Evolutionary conservation across 2,329 filamentous ascomycete species (phyloP).

Genomic region (Apiospora pterosperma): DNA sequence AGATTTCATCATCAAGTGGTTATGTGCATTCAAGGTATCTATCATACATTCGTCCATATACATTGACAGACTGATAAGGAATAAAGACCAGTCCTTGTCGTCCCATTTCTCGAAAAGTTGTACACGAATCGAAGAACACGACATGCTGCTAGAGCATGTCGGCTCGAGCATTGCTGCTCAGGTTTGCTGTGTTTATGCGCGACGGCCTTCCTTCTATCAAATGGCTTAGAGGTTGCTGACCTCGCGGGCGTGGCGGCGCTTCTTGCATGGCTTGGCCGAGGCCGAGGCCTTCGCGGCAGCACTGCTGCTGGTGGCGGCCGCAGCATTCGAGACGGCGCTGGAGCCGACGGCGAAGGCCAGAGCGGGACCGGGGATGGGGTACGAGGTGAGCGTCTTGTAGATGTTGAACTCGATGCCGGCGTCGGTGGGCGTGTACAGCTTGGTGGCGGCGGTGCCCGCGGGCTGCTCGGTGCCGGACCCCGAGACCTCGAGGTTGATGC

Average conservation of each 20-base stretch:
- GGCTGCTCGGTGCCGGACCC: constrained; percentile 45
- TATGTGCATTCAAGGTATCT: not conserved
- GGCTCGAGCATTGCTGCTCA: not conserved
- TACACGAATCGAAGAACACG: not conserved
- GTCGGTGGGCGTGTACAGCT: constrained; percentile 18
- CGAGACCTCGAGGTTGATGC: constrained; percentile 54
- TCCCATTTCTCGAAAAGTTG: not conserved
- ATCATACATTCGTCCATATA: not conserved
- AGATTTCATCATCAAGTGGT: not conserved
- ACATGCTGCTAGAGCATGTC: not conserved
- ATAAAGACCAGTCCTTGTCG: not conserved
- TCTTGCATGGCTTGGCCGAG: not conserved
- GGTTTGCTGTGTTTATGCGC: not conserved
- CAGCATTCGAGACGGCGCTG: not conserved
- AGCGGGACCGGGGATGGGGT: constrained; percentile 11
- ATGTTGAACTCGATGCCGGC: constrained; percentile 20
- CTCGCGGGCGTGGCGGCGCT: constrained; percentile 15
- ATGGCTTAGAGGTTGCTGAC: constrained; percentile 8
- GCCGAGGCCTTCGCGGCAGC: not conserved
- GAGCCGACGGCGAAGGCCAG: not conserved
- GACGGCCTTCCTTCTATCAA: not conserved
- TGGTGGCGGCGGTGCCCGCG: constrained; percentile 41
- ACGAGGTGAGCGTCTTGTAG: constrained; percentile 16
- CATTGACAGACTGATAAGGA: not conserved
- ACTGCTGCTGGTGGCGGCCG: not conserved